Evolutionary conservation across 805 yeast species (phyloP), one percentile per base, ranked within the genome.

Genomic region (Schwanniomyces sp.): DNA sequence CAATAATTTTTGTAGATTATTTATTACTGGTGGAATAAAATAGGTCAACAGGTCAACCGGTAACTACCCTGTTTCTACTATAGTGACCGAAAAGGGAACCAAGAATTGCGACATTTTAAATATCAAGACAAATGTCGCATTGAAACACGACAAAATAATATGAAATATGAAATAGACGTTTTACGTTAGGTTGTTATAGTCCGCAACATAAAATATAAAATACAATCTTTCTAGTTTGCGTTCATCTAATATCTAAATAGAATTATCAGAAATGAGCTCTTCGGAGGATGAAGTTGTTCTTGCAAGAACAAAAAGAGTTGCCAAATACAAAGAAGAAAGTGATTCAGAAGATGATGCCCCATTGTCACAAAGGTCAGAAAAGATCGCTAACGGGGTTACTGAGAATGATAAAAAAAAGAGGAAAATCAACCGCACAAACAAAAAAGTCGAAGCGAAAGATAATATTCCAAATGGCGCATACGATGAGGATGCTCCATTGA

Each of bases 281-380:
- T 55, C 61, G 2, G 62, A 59, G n/a, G 64, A 58, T 40, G 62
- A 58, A 26, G 34, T 57, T 34, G 61, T 59, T 21, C 55, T 58
- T 32, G 47, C 50, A 8, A 54, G 56, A 43, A 41, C 52, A 24
- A 56, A 52, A 41, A 48, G 49, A 37, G 44, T 40, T 8, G 25
- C 43, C n/a, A 45, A 46, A 21, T 21, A 43, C 28, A 40, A 48
- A 14, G 49, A 46, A 26, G 47, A 50, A 25, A 49, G 42, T 16
- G 49, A 50, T 21, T 43, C 48, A 4, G 52, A 53, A 6, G 53
- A 48, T 18, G 53, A 51, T 11, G 18, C 44, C 4, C 54, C 57
- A 9, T 38, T 51, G 18, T 38, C 45, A 12, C 41, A 45, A 43
- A 41, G 44, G 10, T 30, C 28, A 32, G 34, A 41, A 17, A 37